A percentile compares a stretch with the other conserved stretches of the same genome.
Conservation (phyloP, 2,329 filamentous ascomycete species). For the Clarireedia homoeocarpa region DNA sequence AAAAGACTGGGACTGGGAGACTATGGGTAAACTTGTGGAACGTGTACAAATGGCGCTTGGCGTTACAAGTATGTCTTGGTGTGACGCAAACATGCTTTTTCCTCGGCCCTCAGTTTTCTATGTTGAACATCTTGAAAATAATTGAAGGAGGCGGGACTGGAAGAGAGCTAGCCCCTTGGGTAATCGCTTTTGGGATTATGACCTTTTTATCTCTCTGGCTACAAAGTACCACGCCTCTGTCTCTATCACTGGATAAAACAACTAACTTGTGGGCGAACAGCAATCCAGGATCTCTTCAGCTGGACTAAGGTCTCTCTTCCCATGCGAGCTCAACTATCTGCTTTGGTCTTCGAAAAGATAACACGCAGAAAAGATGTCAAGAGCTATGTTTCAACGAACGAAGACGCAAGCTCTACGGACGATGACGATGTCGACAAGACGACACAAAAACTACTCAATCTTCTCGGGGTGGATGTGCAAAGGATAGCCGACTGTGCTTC, state of each 20-base stretch:
- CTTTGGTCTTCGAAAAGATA: constrained; percentile 67
- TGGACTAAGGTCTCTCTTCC: constrained; percentile 33
- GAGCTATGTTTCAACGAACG: constrained; percentile 36
- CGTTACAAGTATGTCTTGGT: constrained; percentile 14
- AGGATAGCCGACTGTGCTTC: constrained; percentile 56
- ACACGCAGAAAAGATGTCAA: constrained; percentile 63
- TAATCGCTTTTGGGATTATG: constrained; percentile 9
- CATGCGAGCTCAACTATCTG: constrained; percentile 59
- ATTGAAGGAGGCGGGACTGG: constrained; percentile 11
- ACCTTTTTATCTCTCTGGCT: constrained; percentile 39
- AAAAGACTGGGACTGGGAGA: neutral
- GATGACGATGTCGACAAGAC: constrained; percentile 43
- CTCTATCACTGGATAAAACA: constrained; percentile 7
- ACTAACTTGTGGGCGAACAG: constrained; percentile 49
- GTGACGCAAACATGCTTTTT: constrained; percentile 13
- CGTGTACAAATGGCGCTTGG: constrained; percentile 41
- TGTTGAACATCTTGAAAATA: constrained; percentile 17
- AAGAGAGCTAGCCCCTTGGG: constrained; percentile 12
- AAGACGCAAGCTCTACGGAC: constrained; percentile 33
- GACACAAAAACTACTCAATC: constrained; percentile 63
- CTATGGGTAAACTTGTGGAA: constrained; percentile 35
- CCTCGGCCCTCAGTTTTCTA: constrained; percentile 15
- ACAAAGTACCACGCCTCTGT: constrained; percentile 14
- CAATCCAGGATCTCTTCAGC: constrained; percentile 48
- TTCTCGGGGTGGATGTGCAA: constrained; percentile 64